Conservation (phyloP, 108 stramenopile genomes). For the Skeletonema tropicum region DNA sequence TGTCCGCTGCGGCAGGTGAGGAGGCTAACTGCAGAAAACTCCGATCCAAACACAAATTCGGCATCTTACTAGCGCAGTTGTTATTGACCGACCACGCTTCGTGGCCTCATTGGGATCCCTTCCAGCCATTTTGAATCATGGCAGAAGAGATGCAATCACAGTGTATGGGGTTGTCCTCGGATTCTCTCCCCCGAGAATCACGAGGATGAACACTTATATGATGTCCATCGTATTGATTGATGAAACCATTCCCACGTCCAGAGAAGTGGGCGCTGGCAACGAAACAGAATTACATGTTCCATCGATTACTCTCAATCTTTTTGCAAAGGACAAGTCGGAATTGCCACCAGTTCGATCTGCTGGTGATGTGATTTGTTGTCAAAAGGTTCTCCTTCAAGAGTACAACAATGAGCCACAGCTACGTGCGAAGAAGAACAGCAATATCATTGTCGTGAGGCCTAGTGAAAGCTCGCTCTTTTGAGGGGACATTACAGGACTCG, state of each 20-base stretch:
- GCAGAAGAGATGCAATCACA: slow-evolving; percentile 37
- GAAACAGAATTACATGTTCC: slow-evolving; percentile 40
- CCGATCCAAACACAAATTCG: slow-evolving; percentile 1
- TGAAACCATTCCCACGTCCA: slow-evolving; percentile 50
- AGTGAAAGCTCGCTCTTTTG: slow-evolving; percentile 10
- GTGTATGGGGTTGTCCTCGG: slow-evolving; percentile 67
- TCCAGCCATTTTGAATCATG: slow-evolving; percentile 18
- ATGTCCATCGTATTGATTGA: slow-evolving; percentile 69
- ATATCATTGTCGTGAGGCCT: slow-evolving; percentile 24
- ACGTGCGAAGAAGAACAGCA: slow-evolving; percentile 20
- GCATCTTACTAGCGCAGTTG: not conserved
- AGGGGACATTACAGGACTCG: slow-evolving; percentile 23
- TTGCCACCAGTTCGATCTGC: slow-evolving; percentile 61
- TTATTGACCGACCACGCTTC: slow-evolving; percentile 12
- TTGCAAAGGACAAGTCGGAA: slow-evolving; percentile 50
- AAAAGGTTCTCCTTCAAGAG: slow-evolving; percentile 32
- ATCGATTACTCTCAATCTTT: slow-evolving; percentile 58
- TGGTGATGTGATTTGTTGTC: slow-evolving; percentile 64
- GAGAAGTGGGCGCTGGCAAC: not conserved
- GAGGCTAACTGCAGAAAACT: slow-evolving; percentile 2
- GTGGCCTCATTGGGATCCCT: slow-evolving; percentile 13
- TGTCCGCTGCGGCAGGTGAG: not conserved
- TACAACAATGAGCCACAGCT: slow-evolving; percentile 45
- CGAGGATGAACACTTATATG: slow-evolving; percentile 70
- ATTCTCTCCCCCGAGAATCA: slow-evolving; percentile 56